Base-by-base conservation (phyloP, 2,329 filamentous ascomycete genomes). In the Trichoderma endophyticum region DNA sequence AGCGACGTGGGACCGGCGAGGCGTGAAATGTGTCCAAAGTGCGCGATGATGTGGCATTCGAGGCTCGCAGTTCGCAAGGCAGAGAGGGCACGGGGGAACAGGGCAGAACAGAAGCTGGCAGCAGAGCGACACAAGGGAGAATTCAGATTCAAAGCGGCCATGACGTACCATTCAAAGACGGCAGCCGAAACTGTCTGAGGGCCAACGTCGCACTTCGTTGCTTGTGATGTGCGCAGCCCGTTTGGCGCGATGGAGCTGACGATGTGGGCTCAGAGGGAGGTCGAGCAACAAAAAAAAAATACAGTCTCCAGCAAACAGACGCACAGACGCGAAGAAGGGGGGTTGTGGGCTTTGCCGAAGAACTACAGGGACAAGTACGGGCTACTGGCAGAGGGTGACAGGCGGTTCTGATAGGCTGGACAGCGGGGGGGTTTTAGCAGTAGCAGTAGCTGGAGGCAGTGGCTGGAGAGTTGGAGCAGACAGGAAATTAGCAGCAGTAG, bases 151-250 rank as follows among this genome's bases (percentile, higher is more conserved):
- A 24, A 54, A 24, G 48, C 21, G n/a, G 11, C 61, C 54, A 66
- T 60, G 57, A 72, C 71, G 71, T 72, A 72, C 71, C 71, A 70
- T 72, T 72, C 66, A 72, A 72, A 65, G 65, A 57, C 60, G 43
- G 68, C 68, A 56, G 51, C 68, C 59, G 59, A 56, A 26, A 39
- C 60, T 71, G 60, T 67, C 51, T 56, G 56, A 66, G 54, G 39
- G 48, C 68, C 68, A 64, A 63, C 60, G 68, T 71, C 68, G 68
- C 68, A 71, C 59, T 71, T 71, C 34, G 59, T 56, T 60, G 54
- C 57, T 70, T 28, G 66, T 51, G 69, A 51, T 71, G 69, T 71
- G 69, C 69, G 60, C 69, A 66, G 61, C 62, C 61, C 69, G 62
- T 71, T 61, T 56, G 70, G 60, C 71, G 71, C 66, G 66, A 72